Percentiles rank a stretch among this genome's conserved stretches.
Evolutionary conservation across 192 early-diverging fungal genomes (phyloP).

Genomic region (Backusella morwellensis): DNA sequence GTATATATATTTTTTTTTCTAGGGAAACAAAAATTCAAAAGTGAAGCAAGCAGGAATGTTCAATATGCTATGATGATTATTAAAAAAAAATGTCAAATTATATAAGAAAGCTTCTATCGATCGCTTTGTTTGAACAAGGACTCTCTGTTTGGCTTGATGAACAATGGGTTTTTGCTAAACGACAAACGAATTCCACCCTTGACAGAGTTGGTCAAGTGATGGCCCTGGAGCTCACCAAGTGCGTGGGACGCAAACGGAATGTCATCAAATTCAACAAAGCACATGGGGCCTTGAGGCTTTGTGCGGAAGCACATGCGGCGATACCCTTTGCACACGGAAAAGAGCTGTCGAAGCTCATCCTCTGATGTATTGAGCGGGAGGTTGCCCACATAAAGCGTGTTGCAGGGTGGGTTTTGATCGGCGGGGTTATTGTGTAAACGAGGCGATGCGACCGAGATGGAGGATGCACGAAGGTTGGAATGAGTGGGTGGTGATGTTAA

Average conservation of each 20-base stretch:
- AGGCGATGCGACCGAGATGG: background rate
- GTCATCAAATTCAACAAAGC: constrained; percentile 99
- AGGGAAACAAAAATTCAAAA: background rate
- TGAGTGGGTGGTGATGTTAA: background rate
- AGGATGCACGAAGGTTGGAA: background rate
- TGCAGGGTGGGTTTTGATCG: constrained; percentile 98
- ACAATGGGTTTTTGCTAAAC: constrained; percentile 93
- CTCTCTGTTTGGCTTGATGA: constrained; percentile 14
- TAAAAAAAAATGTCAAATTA: background rate
- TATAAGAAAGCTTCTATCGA: background rate
- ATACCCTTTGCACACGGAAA: constrained; percentile 80
- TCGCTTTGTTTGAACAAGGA: background rate
- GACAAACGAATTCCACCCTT: constrained; percentile 95
- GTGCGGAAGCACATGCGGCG: constrained; percentile 85
- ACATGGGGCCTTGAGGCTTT: constrained; percentile 95
- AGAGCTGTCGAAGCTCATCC: constrained; percentile 83
- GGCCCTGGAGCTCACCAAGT: constrained; percentile 84
- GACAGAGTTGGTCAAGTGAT: constrained; percentile 80
- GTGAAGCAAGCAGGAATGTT: background rate
- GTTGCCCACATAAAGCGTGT: constrained; percentile 98
- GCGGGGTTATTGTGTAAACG: constrained; percentile 49
- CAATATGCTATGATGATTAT: background rate
- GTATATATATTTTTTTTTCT: background rate
- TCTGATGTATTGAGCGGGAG: constrained; percentile 85
- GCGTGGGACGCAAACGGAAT: constrained; percentile 90